Conservation (phyloP, 306 rosid genomes). For the Castanopsis chinensis region DNA sequence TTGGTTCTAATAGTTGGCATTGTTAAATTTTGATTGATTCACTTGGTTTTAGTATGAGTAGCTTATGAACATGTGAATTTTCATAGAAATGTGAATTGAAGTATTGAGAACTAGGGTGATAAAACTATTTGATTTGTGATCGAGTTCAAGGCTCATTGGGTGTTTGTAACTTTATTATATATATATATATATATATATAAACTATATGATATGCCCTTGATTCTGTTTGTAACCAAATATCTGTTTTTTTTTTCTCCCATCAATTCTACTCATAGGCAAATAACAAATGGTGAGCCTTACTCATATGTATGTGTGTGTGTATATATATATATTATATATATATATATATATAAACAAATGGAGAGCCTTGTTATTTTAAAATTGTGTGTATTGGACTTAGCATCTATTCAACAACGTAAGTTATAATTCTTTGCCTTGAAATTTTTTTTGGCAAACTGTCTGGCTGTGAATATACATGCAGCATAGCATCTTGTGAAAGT, state of each 20-base stretch:
- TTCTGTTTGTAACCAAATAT: not conserved
- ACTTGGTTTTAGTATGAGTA: too few relatives aligned
- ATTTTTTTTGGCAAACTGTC: not conserved
- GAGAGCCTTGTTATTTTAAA: not conserved
- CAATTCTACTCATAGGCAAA: not conserved
- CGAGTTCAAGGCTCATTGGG: too few relatives aligned
- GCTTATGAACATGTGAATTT: too few relatives aligned
- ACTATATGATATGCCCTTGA: not conserved
- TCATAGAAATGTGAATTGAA: too few relatives aligned
- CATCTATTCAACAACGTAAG: constrained; percentile 52
- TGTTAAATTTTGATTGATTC: too few relatives aligned
- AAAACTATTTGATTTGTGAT: too few relatives aligned
- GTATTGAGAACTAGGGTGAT: not conserved
- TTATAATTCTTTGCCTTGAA: not conserved
- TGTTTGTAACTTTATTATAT: too few relatives aligned
- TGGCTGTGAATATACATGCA: not conserved
- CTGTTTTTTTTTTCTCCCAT: not conserved
- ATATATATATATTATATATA: too few relatives aligned
- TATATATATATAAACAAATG: too few relatives aligned
- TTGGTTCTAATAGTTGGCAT: too few relatives aligned
- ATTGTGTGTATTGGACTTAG: constrained; percentile 45
- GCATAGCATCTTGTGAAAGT: not conserved
- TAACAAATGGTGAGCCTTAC: too few relatives aligned
- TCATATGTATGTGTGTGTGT: too few relatives aligned
- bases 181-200: not conserved